Conservation (phyloP, 2,329 filamentous ascomycete genomes). For the Sclerotinia sclerotiorum region DNA sequence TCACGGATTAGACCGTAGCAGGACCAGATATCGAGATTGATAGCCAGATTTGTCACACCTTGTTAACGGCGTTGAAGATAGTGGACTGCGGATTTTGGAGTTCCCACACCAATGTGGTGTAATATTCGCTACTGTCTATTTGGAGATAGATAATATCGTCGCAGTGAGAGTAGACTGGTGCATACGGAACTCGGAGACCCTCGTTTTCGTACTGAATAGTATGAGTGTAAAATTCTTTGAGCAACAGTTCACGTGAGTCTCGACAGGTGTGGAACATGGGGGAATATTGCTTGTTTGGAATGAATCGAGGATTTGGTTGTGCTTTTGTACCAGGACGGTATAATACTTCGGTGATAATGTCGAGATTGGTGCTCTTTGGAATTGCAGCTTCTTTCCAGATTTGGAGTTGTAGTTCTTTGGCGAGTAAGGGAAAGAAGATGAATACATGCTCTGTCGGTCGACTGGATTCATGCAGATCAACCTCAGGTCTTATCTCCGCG, state of each 20-base stretch:
- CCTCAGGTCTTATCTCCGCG: neutral
- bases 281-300: neutral
- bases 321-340: neutral
- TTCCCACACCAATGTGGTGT: neutral
- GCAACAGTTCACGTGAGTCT: neutral
- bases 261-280: neutral
- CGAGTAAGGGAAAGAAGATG: neutral
- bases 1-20: neutral
- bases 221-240: slow-evolving; percentile 30
- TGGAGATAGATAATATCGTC: neutral
- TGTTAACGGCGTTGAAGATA: neutral
- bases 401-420: neutral
- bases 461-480: neutral
- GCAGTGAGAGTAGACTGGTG: neutral
- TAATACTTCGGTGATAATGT: neutral
- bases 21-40: neutral
- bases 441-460: neutral
- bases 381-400: neutral
- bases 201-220: neutral
- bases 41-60: neutral
- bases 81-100: neutral
- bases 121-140: neutral
- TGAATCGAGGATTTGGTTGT: slow-evolving; percentile 1
- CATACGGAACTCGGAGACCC: neutral
- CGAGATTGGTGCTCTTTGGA: neutral